These are phyloP conservation scores for Fusarium pseudoanthophilum DNA, from an alignment of 2,329 filamentous ascomycete genomes.

Conservation along the genomic window DNA sequence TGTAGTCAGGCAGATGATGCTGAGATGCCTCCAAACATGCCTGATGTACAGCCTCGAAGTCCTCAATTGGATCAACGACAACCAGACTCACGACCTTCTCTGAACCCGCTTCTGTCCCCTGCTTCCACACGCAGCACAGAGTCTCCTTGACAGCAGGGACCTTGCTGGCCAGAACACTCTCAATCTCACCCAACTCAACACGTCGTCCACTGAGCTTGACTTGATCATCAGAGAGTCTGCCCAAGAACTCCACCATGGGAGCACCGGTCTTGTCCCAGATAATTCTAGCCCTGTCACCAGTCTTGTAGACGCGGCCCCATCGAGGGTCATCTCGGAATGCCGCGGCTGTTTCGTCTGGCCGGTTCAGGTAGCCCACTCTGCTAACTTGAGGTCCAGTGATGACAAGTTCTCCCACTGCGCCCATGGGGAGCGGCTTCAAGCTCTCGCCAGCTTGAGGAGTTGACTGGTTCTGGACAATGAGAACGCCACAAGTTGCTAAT, in stretches of 20 bases:
- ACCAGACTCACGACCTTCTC: conserved; percentile 20
- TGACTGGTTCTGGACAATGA: background rate
- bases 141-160: background rate
- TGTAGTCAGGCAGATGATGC: conserved; percentile 13
- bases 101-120: background rate
- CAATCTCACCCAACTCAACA: conserved; percentile 25
- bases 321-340: background rate
- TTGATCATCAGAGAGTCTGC: conserved; percentile 23
- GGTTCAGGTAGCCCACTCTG: conserved; percentile 16
- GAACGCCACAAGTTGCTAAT: background rate
- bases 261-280: background rate
- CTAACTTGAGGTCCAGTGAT: conserved; percentile 20
- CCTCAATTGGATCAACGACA: background rate
- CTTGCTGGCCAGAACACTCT: conserved; percentile 12
- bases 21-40: background rate
- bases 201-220: conserved; percentile 29
- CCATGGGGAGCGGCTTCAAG: conserved; percentile 5
- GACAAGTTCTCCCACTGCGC: conserved; percentile 11
- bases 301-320: conserved; percentile 10
- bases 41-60: background rate
- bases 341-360: background rate
- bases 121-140: conserved; percentile 15
- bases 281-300: conserved; percentile 13
- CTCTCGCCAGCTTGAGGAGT: fast-evolving
- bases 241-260: conserved; percentile 8